phyloP scores from a whole-genome alignment of 805 yeast species.

The Sugiyamaella mastotermitis region DNA sequence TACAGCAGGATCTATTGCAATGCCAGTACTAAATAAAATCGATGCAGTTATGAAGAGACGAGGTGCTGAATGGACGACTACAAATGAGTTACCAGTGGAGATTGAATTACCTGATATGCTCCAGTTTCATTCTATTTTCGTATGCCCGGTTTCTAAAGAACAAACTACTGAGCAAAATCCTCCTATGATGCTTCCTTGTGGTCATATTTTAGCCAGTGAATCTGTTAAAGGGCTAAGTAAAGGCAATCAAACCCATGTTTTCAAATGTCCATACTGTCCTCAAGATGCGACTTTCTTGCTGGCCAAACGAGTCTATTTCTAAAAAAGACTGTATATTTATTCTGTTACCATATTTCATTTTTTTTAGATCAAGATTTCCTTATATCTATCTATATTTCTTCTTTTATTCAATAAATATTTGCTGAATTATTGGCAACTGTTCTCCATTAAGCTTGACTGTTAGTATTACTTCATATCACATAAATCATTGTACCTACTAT shows the following conservation, averaged over 20 bases:
- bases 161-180: slow-evolving; percentile 56
- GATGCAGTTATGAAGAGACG: slow-evolving; percentile 35
- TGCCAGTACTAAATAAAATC: slow-evolving; percentile 48
- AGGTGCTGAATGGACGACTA: slow-evolving; percentile 49
- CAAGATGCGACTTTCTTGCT: slow-evolving; percentile 37
- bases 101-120: slow-evolving; percentile 47
- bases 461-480: too few relatives aligned
- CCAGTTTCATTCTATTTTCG: slow-evolving; percentile 59
- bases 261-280: slow-evolving; percentile 74
- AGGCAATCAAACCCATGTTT: slow-evolving; percentile 36
- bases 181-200: slow-evolving; percentile 58
- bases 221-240: slow-evolving; percentile 44
- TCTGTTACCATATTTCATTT: too few relatives aligned
- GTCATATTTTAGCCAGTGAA: slow-evolving; percentile 55
- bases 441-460: too few relatives aligned
- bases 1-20: slow-evolving; percentile 47
- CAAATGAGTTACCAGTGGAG: slow-evolving; percentile 58
- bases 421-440: neutral
- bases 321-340: too few relatives aligned
- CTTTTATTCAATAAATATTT: slow-evolving; percentile 2
- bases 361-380: too few relatives aligned
- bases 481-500: slow-evolving; percentile 29
- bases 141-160: slow-evolving; percentile 66
- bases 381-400: too few relatives aligned
- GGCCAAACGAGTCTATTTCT: slow-evolving; percentile 42